These are phyloP conservation scores for Xylaria longipes DNA, from an alignment of 495 filamentous ascomycete genomes.

Conservation along the genomic window DNA sequence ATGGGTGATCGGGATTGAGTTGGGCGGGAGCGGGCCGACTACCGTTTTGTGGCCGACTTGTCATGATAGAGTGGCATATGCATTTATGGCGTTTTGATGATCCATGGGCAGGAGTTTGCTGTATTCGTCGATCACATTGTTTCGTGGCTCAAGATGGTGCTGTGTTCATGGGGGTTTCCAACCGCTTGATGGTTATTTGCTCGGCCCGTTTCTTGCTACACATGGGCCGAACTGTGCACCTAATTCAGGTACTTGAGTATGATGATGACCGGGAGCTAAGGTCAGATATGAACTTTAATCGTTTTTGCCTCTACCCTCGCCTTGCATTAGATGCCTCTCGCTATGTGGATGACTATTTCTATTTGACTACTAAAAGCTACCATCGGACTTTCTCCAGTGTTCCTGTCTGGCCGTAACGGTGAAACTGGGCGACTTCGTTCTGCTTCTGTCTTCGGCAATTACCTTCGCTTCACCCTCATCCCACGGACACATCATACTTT, in stretches of 20 bases:
- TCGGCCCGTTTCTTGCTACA: not conserved
- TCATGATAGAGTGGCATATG: slow-evolving; percentile 15
- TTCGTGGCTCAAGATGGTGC: not conserved
- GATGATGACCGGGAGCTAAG: not conserved
- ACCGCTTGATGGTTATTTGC: not conserved
- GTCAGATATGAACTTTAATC: not conserved
- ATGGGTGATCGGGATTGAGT: not conserved
- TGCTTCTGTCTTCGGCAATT: not conserved
- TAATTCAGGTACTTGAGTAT: not conserved
- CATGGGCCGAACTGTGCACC: not conserved
- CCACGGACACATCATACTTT: slow-evolving; percentile 6
- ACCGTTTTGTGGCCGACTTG: not conserved
- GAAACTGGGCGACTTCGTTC: not conserved
- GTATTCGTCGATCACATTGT: slow-evolving; percentile 1
- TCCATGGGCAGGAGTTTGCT: slow-evolving; percentile 20
- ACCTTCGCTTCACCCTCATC: not conserved
- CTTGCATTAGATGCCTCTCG: not conserved
- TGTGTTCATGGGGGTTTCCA: not conserved
- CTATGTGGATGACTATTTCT: not conserved
- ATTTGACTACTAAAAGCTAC: not conserved
- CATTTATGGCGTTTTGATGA: slow-evolving; percentile 21
- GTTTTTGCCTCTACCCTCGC: not conserved
- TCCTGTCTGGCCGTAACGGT: not conserved
- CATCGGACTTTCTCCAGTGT: slow-evolving; percentile 1
- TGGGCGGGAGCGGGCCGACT: not conserved